Evolutionary conservation across 1,139 yeast genomes (phyloP), one percentile per base, ranked within the genome.

Genomic region (Suhomyces kunorum): DNA sequence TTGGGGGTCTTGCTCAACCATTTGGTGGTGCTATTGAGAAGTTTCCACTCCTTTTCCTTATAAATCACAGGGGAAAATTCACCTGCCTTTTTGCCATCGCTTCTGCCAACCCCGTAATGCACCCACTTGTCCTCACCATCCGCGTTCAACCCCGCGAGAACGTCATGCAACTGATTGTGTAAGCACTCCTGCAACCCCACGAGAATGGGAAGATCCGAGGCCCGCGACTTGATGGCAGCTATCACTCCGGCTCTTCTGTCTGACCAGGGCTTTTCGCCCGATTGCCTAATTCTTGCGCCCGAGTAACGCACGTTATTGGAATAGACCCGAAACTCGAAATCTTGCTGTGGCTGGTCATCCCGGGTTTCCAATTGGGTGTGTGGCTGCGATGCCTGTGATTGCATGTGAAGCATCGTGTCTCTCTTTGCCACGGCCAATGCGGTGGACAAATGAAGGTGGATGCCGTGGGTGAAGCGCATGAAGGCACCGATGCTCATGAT

Each of bases 61-160:
- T 63, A 73, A 29, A 69, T 59, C 15, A 75, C 62, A 1, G 80
- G 78, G 30, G 75, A 64, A 44, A 60, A 72, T 45, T 75, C 80
- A 5, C 80, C 79, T 4, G 54, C 49, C 5, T 55, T 54, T 9
- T 52, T 49, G 4, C 80, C 80, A 53, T 75, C 78, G 37, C 71
- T 73, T 51, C 80, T 57, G 2, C 80, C 79, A n/a, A 66, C 70
- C 2, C 77, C 77, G 41, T 66, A 68, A 47, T 72, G 71, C 8
- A 58, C 56, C 68, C 74, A 75, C 24, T 56, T 53, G 11, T 22
- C 34, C 9, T 31, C 15, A 5, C 28, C 15, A 5, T 26, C 44
- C 6, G 28, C 20, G 33, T 45, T 45, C 7, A 61, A 48, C 2
- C 62, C 63, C 2, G 28, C 23, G 18, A 58, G 35, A 11, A 64